phyloP scores from a whole-genome alignment of 352 stramenopile genomes.

The Globisporangium nagaii region DNA sequence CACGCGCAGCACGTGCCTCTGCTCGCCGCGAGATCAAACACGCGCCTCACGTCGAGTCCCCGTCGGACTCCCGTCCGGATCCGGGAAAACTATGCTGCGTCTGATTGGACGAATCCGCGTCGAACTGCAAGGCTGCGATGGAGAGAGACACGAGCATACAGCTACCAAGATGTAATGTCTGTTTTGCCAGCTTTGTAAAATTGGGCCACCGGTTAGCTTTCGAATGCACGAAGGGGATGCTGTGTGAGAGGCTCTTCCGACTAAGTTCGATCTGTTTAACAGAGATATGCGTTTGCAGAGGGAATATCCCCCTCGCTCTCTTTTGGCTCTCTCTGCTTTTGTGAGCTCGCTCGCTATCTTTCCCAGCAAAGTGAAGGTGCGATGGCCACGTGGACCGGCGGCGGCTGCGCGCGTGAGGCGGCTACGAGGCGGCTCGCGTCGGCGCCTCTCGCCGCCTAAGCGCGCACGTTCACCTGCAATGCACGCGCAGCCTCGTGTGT shows the following conservation, averaged over 20 bases:
- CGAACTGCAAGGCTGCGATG: too few relatives aligned
- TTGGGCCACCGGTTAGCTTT: too few relatives aligned
- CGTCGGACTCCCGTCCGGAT: slow-evolving; percentile 12
- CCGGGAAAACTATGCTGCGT: too few relatives aligned
- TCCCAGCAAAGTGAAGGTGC: slow-evolving; percentile 11
- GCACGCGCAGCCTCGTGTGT: too few relatives aligned
- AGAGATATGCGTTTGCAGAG: too few relatives aligned
- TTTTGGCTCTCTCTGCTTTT: not conserved
- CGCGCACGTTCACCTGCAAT: not conserved
- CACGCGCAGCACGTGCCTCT: slow-evolving; percentile 1
- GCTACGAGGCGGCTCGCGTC: not conserved
- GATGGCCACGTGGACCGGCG: slow-evolving; percentile 8
- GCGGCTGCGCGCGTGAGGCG: not conserved
- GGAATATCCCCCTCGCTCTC: not conserved
- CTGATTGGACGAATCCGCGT: too few relatives aligned
- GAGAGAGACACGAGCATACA: too few relatives aligned
- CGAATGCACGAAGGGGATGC: too few relatives aligned
- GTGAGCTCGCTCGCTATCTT: slow-evolving; percentile 14
- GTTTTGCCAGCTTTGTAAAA: too few relatives aligned
- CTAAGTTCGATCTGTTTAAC: too few relatives aligned
- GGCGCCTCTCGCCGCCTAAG: not conserved
- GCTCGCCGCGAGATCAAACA: not conserved
- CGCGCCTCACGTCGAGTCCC: not conserved
- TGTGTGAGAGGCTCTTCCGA: too few relatives aligned
- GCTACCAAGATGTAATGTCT: too few relatives aligned